Base-by-base conservation (phyloP, 805 yeast genomes). In the Candida xyloterini region DNA sequence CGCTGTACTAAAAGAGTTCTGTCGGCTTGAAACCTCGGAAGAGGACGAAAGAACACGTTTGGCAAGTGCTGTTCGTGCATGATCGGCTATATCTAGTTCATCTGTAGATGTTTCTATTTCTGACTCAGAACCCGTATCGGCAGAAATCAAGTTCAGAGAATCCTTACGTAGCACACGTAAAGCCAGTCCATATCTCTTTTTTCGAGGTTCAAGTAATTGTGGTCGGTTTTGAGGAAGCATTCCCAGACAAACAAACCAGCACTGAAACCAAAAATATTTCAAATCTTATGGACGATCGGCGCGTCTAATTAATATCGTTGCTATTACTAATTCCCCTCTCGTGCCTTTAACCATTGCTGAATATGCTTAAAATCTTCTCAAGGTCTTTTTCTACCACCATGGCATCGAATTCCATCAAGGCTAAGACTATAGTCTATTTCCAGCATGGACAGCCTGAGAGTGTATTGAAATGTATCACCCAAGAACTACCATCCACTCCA, bases 341-440 rank as follows among this genome's bases (percentile, higher is more conserved):
- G 20, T 18, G 20, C 20, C 35, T 5, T 15, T 15, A 14, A 27
- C 27, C 15, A 23, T 30, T 20, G 13, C 20, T 23, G 10, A 23
- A 4, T 9, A 23, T 26, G 15, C 15, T 26, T 26, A 26, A 13
- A 15, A 8, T 14, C 15, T 26, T 28, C 14, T 15, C 30, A 11
- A 43, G 38, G 29, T n/a, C 37, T 7, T 46, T 46, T 25, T 30
- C 45, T 10, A 14, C 45, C 10, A 15, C 38, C 16, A 32, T 35
- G n/a, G 20, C 30, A 2, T n/a, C 27, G 27, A 25, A 37, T 15
- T 33, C 60, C 1, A 30, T 62, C 10, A 54, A 42, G 8, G 61
- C 88, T 0, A 76, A 75, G 50, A 84, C 93, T 7, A 78, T 84
- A 27, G 73, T 83, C 15, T 86, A 81, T 57, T 63, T 80, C 6